Conservation (phyloP, 352 stramenopile species). For the Phytophthora multivora region DNA sequence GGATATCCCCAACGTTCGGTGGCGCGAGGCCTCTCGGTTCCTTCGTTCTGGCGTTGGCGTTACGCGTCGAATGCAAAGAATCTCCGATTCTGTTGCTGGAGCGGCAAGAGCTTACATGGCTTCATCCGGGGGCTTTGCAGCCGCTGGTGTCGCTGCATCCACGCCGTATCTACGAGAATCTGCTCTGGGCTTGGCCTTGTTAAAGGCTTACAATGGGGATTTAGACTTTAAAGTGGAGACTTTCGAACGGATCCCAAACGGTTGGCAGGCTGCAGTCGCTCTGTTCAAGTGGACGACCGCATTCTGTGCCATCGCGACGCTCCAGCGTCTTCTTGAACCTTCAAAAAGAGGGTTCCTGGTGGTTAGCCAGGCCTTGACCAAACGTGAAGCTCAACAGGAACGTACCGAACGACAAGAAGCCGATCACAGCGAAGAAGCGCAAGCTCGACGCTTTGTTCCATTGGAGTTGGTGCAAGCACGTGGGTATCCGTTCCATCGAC, state of each 20-base stretch:
- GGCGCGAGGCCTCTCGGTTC: conserved; percentile 66
- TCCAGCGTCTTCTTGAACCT: conserved; percentile 54
- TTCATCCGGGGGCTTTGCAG: conserved; percentile 12
- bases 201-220: conserved; percentile 57
- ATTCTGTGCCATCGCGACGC: conserved; percentile 43
- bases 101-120: conserved; percentile 23
- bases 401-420: conserved; percentile 39
- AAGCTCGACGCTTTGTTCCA: conserved; percentile 67
- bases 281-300: conserved; percentile 67
- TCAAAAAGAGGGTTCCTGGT: conserved; percentile 36
- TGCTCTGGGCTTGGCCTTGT: conserved; percentile 37
- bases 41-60: conserved; percentile 52
- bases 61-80: conserved; percentile 58
- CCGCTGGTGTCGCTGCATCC: conserved; percentile 24
- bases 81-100: conserved; percentile 44
- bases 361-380: conserved; percentile 37
- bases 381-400: conserved; percentile 51
- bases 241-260: conserved; percentile 48
- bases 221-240: conserved; percentile 50
- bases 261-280: conserved; percentile 51
- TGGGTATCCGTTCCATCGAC: conserved; percentile 38
- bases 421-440: conserved; percentile 43
- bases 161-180: conserved; percentile 46
- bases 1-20: conserved; percentile 59
- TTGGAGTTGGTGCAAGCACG: conserved; percentile 41